Evolutionary conservation across 768 basidiomycete genomes (phyloP), one percentile per base, ranked within the genome.

Genomic region (Leccinum sublutescens): DNA sequence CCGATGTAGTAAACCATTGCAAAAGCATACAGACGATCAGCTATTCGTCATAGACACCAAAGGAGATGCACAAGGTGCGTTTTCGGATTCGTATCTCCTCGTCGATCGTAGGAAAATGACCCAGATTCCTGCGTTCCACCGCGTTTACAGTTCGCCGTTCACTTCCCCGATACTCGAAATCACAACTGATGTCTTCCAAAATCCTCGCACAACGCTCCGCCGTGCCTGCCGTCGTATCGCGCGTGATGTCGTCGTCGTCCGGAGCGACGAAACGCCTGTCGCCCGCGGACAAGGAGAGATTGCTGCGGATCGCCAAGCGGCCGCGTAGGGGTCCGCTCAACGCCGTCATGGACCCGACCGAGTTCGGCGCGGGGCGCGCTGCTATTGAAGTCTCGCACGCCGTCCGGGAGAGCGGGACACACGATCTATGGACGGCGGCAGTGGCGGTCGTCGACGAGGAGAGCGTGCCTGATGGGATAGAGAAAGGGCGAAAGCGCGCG

Each of bases 141-240:
- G 9, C 15, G 33, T 15, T 36, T 3, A 9, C 61, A 91, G 89
- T 88, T 57, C 85, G 89, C 55, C 82, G 80, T 63, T 67, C 76
- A 5, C 68, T 87, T 0, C 84, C 85, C 11, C 78, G 81, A 59
- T 85, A 80, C 69, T 84, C 84, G 10, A 77, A 74, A 27, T 64
- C 76, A 4, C 76, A 81, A 50, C 73, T 91, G 11, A 87, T 80
- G 19, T 91, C 92, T 0, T 76, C 88, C 2, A 89, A 89, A 79
- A 89, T 96, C 33, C 84, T 97, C 15, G 74, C 86, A 0, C 86
- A 94, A 68, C 88, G 94, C 19, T 95, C 94, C 2, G 94, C 95
- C 5, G 82, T 96, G 12, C 91, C 94, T 14, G 90, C 94, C 0
- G 83, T 95, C 33, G 76, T 81, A 58, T 89, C 92, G n/a, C 85